Evolutionary conservation across 2,329 filamentous ascomycete genomes (phyloP).

Genomic region (Pseudogymnoascus sp.): DNA sequence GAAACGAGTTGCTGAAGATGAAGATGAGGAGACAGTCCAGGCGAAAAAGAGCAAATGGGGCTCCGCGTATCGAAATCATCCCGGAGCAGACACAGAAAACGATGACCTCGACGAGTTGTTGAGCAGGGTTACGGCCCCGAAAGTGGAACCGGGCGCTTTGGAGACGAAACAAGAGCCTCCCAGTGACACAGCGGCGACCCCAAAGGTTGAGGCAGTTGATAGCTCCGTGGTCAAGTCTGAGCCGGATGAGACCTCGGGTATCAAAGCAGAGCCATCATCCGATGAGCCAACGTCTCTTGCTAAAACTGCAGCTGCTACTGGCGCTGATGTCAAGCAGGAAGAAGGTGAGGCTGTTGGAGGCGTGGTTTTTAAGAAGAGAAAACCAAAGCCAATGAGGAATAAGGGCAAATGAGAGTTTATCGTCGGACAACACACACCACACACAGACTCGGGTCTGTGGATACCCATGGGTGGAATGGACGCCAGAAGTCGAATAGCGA

Average conservation of each 20-base stretch:
- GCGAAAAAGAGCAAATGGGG: slow-evolving; percentile 49
- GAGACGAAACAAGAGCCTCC: slow-evolving; percentile 15
- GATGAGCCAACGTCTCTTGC: slow-evolving; percentile 33
- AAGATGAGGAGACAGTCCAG: slow-evolving; percentile 53
- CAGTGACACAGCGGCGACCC: neutral
- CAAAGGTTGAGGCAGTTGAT: neutral
- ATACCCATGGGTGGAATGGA: neutral
- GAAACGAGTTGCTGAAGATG: slow-evolving; percentile 56
- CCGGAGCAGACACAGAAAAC: slow-evolving; percentile 26
- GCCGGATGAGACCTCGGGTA: slow-evolving; percentile 4
- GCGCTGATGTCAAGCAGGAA: slow-evolving; percentile 28
- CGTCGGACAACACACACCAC: neutral
- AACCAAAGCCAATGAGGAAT: slow-evolving; percentile 58
- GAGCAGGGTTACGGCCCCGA: slow-evolving; percentile 25
- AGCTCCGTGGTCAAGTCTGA: neutral
- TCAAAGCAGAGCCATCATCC: slow-evolving; percentile 26
- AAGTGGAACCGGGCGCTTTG: slow-evolving; percentile 23
- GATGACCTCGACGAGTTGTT: slow-evolving; percentile 37
- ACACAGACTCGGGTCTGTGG: neutral
- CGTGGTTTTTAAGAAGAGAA: slow-evolving; percentile 75
- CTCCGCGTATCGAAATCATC: slow-evolving; percentile 31
- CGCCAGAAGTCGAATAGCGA: neutral
- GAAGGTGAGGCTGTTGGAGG: slow-evolving; percentile 33
- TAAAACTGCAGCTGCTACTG: slow-evolving; percentile 48
- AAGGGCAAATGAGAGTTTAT: slow-evolving; percentile 36